Base-by-base conservation (phyloP, 2,329 filamentous ascomycete genomes). In the Arthrobotrys entomopaga region DNA sequence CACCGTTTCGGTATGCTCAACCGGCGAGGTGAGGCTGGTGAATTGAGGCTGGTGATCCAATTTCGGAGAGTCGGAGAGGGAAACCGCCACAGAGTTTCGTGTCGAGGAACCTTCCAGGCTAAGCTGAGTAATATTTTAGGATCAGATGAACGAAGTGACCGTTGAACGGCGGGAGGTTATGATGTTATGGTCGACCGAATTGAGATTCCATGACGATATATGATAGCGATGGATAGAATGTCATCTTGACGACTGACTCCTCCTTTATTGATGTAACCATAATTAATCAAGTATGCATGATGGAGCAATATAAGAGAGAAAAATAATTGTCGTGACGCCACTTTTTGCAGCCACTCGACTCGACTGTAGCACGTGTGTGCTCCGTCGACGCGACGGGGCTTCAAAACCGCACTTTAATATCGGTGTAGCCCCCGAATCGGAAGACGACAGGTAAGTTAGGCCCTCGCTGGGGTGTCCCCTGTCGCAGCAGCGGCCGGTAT, bases 1-100 rank as follows among this genome's bases (percentile, higher is more conserved):
- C 29, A 65, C 67, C 29, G 67, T 65, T 65, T 72, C 10, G 60
- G 67, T 48, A 72, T 59, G 34, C 53, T 71, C 52, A 71, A 42
- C 58, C 67, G 67, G 67, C n/a, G n/a, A 3, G 52, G 15, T 65
- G 58, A 57, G 66, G 66, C 66, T 71, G 40, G 59, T 43, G 53
- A 24, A 16, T 7, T 48, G 60, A 54, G 67, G 67, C 67, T 65
- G 38, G 53, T 56, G 57, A n/a, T n/a, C n/a, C n/a, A n/a, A n/a
- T n/a, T n/a, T n/a, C 24, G n/a, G 38, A 19, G 3, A 20, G 11
- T 24, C n/a, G 13, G 22, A 48, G 34, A n/a, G 7, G 11, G 20
- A 50, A 34, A 19, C 50, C 60, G 54, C 59, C 52, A 58, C 52
- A 60, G 40, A 29, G n/a, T 2, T 56, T 61, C 52, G 50, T 53